Base-by-base conservation (phyloP, 306 rosid species). In the Fagus crenata region DNA sequence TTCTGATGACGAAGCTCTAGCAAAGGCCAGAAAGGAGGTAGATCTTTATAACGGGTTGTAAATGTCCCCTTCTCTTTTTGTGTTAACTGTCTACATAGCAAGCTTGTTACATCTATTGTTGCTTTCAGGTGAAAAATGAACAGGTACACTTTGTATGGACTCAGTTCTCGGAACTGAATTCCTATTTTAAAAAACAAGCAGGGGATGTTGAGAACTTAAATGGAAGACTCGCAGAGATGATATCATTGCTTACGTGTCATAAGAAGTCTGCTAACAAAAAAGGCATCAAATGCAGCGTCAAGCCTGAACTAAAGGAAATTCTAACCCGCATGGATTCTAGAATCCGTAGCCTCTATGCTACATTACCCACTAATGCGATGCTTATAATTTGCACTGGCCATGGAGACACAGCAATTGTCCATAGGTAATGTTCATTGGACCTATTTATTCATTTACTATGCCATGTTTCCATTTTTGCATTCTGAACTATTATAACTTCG, bases 301-400 rank as follows among this genome's bases (percentile, higher is more conserved):
- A 89, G 9, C 33, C 79, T n/a, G 98, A 96, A 81, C 75, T 93
- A 67, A 89, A 88, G 81, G 94, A 86, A 84, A 85, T 96, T 88
- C 84, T 96, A 40, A 71, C 79, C 67, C 89, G 89, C 72, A 69
- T 96, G 87, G 97, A 96, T 87, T 69, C 87, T 72, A 89, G 90
- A 86, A 77, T 93, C 73, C 82, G 77, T 22, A 71, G 79, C 68
- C 89, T 96, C 49, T 84, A 90, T 7, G 35, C 67, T 7, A 71
- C 92, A 11, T 85, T 96, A 46, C 99, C 98, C 28, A 51, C 87
- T 35, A 96, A 93, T 80, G 80, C 97, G 63, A 93, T 93, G 99
- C 86, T 96, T 80, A 90, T 96, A 76, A 71, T 91, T 74, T 96
- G 94, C 88, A 87, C 99, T 0, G 99, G 99, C 77, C 99, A 93